Percentiles rank a stretch among this genome's conserved stretches.
phyloP scores from a whole-genome alignment of 202 grass and related monocot genomes.

The Cymbopogon flexuosus region DNA sequence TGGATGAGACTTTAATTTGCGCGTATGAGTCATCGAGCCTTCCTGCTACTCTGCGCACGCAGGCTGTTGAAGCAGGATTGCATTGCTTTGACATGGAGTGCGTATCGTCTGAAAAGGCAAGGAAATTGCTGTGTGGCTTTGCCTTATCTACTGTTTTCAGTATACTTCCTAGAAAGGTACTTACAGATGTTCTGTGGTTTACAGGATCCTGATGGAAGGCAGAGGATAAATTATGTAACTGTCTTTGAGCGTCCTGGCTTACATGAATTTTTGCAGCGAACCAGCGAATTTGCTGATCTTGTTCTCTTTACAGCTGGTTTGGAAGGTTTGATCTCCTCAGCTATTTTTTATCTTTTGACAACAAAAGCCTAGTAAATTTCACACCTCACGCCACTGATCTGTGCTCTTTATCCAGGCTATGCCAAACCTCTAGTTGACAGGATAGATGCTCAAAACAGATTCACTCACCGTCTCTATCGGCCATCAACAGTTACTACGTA shows the following conservation, averaged over 20 bases:
- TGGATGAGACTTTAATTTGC: constrained; percentile 86
- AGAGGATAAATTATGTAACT: constrained; percentile 66
- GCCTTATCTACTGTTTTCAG: neutral
- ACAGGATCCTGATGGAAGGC: constrained; percentile 72
- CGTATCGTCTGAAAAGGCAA: constrained; percentile 63
- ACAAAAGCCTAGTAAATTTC: constrained; percentile 16
- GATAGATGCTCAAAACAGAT: constrained; percentile 76
- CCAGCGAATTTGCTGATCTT: constrained; percentile 85
- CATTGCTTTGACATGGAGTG: constrained; percentile 84
- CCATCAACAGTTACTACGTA: constrained; percentile 86
- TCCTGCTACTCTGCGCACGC: constrained; percentile 39
- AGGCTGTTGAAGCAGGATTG: constrained; percentile 61
- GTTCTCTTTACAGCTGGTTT: constrained; percentile 92
- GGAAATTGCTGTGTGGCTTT: neutral
- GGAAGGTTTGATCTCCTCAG: constrained; percentile 57
- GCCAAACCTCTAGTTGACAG: constrained; percentile 83
- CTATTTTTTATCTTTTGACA: constrained; percentile 9
- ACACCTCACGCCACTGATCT: neutral
- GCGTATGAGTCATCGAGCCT: constrained; percentile 72
- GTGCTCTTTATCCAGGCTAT: constrained; percentile 55
- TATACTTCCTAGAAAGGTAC: constrained; percentile 2
- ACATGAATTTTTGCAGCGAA: constrained; percentile 64
- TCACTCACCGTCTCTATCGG: constrained; percentile 66
- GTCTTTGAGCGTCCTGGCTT: constrained; percentile 97
- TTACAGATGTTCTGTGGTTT: constrained; percentile 20